Conservation (phyloP, 495 filamentous ascomycete species). For the Annulohypoxylon maeteangense region DNA sequence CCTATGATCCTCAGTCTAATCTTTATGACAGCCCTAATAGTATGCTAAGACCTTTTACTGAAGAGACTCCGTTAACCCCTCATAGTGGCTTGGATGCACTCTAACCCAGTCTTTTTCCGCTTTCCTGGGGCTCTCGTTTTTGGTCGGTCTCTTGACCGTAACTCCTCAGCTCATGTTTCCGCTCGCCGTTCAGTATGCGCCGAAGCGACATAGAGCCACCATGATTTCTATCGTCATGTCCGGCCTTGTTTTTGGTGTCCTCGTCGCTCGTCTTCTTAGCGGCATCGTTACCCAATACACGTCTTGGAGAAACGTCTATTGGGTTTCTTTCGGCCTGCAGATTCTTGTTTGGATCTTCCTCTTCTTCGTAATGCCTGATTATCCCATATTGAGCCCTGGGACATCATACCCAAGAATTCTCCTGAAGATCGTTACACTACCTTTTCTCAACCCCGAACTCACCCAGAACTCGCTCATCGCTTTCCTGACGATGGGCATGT, state of each 20-base stretch:
- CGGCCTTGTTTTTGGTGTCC: slow-evolving; percentile 79
- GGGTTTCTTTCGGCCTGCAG: slow-evolving; percentile 80
- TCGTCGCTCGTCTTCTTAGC: slow-evolving; percentile 79
- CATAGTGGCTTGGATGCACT: slow-evolving; percentile 73
- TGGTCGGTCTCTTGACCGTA: slow-evolving; percentile 79
- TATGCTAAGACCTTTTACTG: slow-evolving; percentile 42
- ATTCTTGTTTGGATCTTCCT: slow-evolving; percentile 71
- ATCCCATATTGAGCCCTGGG: slow-evolving; percentile 76
- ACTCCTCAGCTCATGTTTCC: slow-evolving; percentile 90
- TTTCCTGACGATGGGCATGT: slow-evolving; percentile 54
- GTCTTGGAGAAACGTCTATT: slow-evolving; percentile 82
- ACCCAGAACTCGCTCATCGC: slow-evolving; percentile 64
- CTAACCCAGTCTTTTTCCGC: slow-evolving; percentile 70
- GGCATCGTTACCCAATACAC: slow-evolving; percentile 78
- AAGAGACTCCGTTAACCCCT: slow-evolving; percentile 14
- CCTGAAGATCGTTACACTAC: slow-evolving; percentile 67
- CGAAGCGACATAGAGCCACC: slow-evolving; percentile 71
- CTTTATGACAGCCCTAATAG: slow-evolving; percentile 71
- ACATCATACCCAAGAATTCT: slow-evolving; percentile 75
- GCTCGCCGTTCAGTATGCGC: slow-evolving; percentile 82
- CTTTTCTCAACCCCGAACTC: slow-evolving; percentile 72
- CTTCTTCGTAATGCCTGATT: slow-evolving; percentile 83
- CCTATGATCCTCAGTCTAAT: slow-evolving; percentile 75
- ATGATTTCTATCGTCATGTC: slow-evolving; percentile 79
- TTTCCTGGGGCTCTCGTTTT: slow-evolving; percentile 75